These are phyloP conservation scores for Acorus calamus DNA, from an alignment of 106 monocot genomes.

Conservation along the genomic window DNA sequence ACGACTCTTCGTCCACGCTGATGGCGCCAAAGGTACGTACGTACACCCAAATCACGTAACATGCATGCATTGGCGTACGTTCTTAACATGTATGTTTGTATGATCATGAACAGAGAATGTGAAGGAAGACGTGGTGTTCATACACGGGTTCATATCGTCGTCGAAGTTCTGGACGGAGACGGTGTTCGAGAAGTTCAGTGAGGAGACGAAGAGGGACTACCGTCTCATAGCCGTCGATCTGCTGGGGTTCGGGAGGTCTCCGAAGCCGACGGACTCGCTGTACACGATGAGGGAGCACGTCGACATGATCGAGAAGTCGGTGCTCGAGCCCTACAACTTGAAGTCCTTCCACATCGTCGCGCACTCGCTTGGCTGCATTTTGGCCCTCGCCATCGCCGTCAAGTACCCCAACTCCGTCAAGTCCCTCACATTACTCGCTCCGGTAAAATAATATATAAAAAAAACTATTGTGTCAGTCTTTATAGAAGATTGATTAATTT, in stretches of 20 bases:
- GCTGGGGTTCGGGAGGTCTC: slow-evolving; percentile 85
- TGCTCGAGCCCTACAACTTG: slow-evolving; percentile 36
- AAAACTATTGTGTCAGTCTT: not conserved
- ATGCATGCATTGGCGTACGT: no score
- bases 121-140: slow-evolving; percentile 63
- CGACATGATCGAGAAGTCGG: slow-evolving; percentile 81
- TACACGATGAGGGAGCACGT: slow-evolving; percentile 84
- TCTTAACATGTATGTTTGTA: no score
- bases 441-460: slow-evolving; percentile 24
- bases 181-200: slow-evolving; percentile 55
- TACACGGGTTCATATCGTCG: slow-evolving; percentile 90
- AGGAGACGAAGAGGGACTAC: slow-evolving; percentile 33
- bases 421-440: slow-evolving; percentile 69
- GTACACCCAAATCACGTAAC: not conserved
- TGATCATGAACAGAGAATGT: slow-evolving; percentile 1
- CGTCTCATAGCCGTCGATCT: slow-evolving; percentile 68
- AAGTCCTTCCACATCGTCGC: slow-evolving; percentile 67
- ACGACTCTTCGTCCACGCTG: slow-evolving; percentile 42
- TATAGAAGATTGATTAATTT: not conserved
- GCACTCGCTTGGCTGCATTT: slow-evolving; percentile 73
- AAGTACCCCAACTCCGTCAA: slow-evolving; percentile 56
- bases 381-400: slow-evolving; percentile 74
- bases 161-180: slow-evolving; percentile 93
- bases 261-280: slow-evolving; percentile 75
- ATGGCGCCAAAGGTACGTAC: slow-evolving; percentile 44